Evolutionary conservation across 345 rosid species (phyloP).

Genomic region (Eucalyptus sideroxylon): DNA sequence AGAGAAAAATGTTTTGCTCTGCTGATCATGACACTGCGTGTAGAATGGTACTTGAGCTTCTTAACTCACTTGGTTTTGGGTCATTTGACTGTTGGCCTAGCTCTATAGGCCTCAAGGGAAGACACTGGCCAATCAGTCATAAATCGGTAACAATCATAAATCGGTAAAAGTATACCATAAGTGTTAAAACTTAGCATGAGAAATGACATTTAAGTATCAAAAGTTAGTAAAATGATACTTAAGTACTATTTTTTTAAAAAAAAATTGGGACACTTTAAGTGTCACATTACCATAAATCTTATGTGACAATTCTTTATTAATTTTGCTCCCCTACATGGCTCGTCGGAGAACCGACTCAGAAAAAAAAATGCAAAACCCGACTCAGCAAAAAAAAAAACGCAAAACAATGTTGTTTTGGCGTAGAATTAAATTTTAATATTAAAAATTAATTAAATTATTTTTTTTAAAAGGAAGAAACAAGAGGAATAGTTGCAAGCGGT

Average conservation of each 20-base stretch:
- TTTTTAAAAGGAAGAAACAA: rapidly evolving
- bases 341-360: rapidly evolving
- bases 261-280: no score
- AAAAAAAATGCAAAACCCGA: no score
- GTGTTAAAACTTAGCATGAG: rapidly evolving
- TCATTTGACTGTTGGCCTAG: not conserved
- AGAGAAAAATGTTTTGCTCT: not conserved
- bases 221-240: rapidly evolving
- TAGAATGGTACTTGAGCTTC: not conserved
- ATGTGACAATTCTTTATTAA: rapidly evolving
- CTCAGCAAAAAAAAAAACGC: rapidly evolving
- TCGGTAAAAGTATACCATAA: rapidly evolving
- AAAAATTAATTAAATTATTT: no score
- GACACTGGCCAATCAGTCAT: no score
- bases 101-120: no score
- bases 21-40: not conserved
- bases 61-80: not conserved
- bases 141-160: no score
- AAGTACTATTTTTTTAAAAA: no score
- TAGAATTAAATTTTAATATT: no score
- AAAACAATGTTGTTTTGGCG: rapidly evolving
- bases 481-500: rapidly evolving
- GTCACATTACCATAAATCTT: rapidly evolving
- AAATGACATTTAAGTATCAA: rapidly evolving
- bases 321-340: rapidly evolving